These are phyloP conservation scores for Podaxis sp. DNA, from an alignment of 768 basidiomycete genomes.

Conservation along the genomic window DNA sequence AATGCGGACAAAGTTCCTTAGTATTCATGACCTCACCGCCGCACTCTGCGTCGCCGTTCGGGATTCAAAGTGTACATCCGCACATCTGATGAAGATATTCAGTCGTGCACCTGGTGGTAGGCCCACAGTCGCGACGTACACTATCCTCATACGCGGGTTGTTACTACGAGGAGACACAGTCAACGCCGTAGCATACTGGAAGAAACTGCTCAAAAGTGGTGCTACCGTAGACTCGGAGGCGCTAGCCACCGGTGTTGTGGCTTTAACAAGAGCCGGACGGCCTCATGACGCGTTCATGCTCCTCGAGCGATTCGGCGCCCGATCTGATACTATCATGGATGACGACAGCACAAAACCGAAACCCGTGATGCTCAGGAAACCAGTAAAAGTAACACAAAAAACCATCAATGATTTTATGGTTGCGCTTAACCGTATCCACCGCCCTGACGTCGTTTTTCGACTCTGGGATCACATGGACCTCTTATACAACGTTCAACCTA, in stretches of 20 bases:
- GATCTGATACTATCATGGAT: background rate
- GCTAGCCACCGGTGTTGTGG: constrained; percentile 50
- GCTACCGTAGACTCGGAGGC: constrained; percentile 44
- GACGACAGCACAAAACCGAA: background rate
- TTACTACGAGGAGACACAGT: constrained; percentile 39
- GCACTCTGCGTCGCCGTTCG: constrained; percentile 44
- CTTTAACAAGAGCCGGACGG: constrained; percentile 42
- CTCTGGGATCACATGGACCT: constrained; percentile 67
- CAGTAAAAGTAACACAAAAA: constrained; percentile 19
- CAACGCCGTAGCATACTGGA: constrained; percentile 45
- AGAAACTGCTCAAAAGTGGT: constrained; percentile 34
- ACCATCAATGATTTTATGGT: constrained; percentile 25
- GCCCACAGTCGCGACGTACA: constrained; percentile 49
- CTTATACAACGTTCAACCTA: constrained; percentile 59
- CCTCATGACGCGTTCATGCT: constrained; percentile 49
- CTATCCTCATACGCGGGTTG: constrained; percentile 54
- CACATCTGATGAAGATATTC: constrained; percentile 17
- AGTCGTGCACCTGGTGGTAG: constrained; percentile 28
- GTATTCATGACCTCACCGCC: constrained; percentile 49
- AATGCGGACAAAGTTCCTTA: constrained; percentile 18
- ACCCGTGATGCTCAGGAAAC: constrained; percentile 6
- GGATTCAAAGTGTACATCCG: constrained; percentile 27
- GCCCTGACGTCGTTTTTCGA: constrained; percentile 63
- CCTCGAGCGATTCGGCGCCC: constrained; percentile 40
- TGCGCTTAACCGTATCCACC: constrained; percentile 46